Conservation (phyloP, 768 basidiomycete genomes). For the Amanita polypyramis region DNA sequence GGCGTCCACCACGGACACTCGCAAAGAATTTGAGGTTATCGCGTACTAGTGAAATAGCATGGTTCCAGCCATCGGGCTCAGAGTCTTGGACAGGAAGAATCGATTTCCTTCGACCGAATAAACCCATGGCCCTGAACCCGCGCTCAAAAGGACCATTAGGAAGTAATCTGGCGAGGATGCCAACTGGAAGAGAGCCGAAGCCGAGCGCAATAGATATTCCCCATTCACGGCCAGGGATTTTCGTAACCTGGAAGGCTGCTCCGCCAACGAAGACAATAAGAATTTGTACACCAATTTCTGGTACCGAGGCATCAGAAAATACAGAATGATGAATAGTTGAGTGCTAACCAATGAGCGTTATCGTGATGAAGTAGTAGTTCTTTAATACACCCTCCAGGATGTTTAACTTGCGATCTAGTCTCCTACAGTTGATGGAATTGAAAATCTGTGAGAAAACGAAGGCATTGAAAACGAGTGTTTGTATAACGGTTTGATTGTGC, state of each 20-base stretch:
- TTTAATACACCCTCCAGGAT: conserved; percentile 73
- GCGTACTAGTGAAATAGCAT: conserved; percentile 71
- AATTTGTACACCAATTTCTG: conserved; percentile 82
- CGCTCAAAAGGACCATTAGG: conserved; percentile 75
- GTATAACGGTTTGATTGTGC: conserved; percentile 39
- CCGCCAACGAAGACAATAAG: conserved; percentile 88
- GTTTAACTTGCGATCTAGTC: conserved; percentile 79
- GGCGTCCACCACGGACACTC: conserved; percentile 79
- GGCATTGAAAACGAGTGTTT: conserved; percentile 93
- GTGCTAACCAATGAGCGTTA: conserved; percentile 73
- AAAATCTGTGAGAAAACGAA: conserved; percentile 98
- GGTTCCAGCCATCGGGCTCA: conserved; percentile 60
- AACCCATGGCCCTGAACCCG: conserved; percentile 32
- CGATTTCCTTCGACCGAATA: conserved; percentile 51
- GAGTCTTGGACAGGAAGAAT: conserved; percentile 53
- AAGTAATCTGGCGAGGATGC: conserved; percentile 65
- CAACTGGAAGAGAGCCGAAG: conserved; percentile 79
- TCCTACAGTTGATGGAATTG: conserved; percentile 87
- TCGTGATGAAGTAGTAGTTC: conserved; percentile 78
- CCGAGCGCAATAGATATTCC: conserved; percentile 87
- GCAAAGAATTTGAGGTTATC: conserved; percentile 82
- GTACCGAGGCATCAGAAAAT: conserved; percentile 5
- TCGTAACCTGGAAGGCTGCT: conserved; percentile 82
- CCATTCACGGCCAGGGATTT: conserved; percentile 80
- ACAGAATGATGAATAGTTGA: not conserved